phyloP scores from a whole-genome alignment of 805 yeast species.

The Metschnikowia noctiluminum region DNA sequence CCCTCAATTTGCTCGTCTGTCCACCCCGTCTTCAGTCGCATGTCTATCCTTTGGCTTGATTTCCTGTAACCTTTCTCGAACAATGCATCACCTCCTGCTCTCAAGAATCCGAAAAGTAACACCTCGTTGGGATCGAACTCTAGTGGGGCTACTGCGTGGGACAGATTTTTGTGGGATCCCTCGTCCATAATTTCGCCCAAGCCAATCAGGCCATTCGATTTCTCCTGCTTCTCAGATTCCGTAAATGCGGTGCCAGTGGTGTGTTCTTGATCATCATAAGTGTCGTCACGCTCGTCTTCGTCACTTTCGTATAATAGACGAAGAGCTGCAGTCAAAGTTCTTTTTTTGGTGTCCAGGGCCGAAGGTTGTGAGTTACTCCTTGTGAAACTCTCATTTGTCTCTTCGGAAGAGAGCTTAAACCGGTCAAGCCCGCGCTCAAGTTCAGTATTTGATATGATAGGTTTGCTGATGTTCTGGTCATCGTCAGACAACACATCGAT shows the following conservation, averaged over 20 bases:
- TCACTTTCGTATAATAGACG: constrained; percentile 65
- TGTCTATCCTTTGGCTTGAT: constrained; percentile 45
- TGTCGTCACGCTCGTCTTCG: constrained; percentile 85
- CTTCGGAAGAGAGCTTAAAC: constrained; percentile 22
- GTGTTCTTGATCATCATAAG: constrained; percentile 55
- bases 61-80: constrained; percentile 49
- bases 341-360: constrained; percentile 46
- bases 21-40: constrained; percentile 61
- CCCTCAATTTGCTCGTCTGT: constrained; percentile 91
- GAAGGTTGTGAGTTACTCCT: constrained; percentile 7
- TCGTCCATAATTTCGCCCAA: constrained; percentile 26
- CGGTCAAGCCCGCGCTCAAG: constrained; percentile 14
- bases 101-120: constrained; percentile 53
- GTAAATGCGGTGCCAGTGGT: constrained; percentile 27
- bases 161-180: constrained; percentile 10
- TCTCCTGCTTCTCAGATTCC: constrained; percentile 7
- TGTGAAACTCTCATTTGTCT: constrained; percentile 15
- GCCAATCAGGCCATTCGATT: constrained; percentile 18
- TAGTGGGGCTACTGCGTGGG: constrained; percentile 8
- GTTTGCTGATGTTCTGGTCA: background rate
- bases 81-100: constrained; percentile 40
- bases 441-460: constrained; percentile 7
- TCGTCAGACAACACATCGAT: constrained; percentile 26
- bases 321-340: constrained; percentile 58
- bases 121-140: constrained; percentile 47